Conservation (phyloP, 176 grass and related monocot genomes). For the Ampelocalamus luodianensis region DNA sequence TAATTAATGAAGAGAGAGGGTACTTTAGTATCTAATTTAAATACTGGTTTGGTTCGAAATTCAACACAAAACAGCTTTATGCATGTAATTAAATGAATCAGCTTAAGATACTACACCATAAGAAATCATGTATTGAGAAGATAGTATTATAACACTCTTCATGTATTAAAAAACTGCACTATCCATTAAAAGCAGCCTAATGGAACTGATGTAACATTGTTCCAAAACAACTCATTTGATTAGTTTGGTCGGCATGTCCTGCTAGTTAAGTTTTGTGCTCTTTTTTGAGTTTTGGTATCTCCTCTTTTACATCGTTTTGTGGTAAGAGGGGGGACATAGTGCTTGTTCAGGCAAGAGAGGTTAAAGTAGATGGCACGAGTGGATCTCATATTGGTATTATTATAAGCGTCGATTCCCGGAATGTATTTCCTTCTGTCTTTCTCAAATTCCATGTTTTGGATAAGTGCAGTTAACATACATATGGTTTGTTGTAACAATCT, state of each 20-base stretch:
- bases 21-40: no score
- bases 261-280: neutral
- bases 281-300: neutral
- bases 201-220: constrained; percentile 9
- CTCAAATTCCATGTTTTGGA: neutral
- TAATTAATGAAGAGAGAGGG: no score
- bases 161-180: no score
- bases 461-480: constrained; percentile 1
- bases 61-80: no score
- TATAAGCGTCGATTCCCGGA: neutral
- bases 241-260: constrained; percentile 16
- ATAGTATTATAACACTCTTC: no score
- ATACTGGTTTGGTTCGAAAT: no score
- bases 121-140: no score
- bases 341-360: neutral
- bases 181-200: no score
- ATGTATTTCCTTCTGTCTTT: neutral
- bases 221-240: constrained; percentile 17
- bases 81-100: no score
- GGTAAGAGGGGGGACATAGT: neutral
- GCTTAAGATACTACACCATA: no score
- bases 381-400: neutral
- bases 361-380: neutral
- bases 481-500: constrained; percentile 11
- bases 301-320: constrained; percentile 7